phyloP scores from a whole-genome alignment of 768 basidiomycete genomes.

The Coprinellus aureogranulatus region DNA sequence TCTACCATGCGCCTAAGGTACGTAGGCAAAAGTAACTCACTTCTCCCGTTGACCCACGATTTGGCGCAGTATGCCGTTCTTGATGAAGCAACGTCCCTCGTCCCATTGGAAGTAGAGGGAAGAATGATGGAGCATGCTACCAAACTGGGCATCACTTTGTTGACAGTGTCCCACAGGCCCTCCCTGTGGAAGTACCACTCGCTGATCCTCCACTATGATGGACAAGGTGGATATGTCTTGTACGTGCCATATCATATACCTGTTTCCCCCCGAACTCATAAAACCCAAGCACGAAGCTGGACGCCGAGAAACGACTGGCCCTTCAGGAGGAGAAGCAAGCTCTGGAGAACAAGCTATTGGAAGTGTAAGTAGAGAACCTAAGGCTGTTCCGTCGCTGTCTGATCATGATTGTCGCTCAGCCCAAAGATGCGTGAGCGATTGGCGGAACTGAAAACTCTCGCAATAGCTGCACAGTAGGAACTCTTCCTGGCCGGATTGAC shows the following conservation, averaged over 20 bases:
- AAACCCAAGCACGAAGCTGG: conserved; percentile 69
- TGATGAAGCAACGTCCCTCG: conserved; percentile 94
- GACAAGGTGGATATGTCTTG: conserved; percentile 95
- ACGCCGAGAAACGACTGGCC: conserved; percentile 85
- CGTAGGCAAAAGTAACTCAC: conserved; percentile 14
- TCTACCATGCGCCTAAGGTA: conserved; percentile 93
- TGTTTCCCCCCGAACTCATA: background rate
- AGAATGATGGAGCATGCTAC: conserved; percentile 94
- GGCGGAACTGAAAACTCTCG: conserved; percentile 54
- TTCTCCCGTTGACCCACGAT: background rate
- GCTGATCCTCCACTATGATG: conserved; percentile 88
- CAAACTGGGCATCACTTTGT: conserved; percentile 80
- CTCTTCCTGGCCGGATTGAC: too few species aligned
- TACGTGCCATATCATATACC: conserved; percentile 37
- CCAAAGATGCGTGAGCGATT: conserved; percentile 81
- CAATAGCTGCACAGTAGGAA: conserved; percentile 13
- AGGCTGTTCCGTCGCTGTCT: background rate
- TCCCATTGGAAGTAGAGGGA: conserved; percentile 89
- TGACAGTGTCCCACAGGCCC: conserved; percentile 94
- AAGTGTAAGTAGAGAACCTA: conserved; percentile 60
- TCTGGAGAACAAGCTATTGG: conserved; percentile 79
- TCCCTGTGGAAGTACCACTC: conserved; percentile 92
- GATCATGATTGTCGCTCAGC: conserved; percentile 32
- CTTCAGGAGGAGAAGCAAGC: conserved; percentile 93
- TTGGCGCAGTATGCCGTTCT: conserved; percentile 81